Evolutionary conservation across 2,329 filamentous ascomycete genomes (phyloP).

Genomic region (Diaporthe humulicola): DNA sequence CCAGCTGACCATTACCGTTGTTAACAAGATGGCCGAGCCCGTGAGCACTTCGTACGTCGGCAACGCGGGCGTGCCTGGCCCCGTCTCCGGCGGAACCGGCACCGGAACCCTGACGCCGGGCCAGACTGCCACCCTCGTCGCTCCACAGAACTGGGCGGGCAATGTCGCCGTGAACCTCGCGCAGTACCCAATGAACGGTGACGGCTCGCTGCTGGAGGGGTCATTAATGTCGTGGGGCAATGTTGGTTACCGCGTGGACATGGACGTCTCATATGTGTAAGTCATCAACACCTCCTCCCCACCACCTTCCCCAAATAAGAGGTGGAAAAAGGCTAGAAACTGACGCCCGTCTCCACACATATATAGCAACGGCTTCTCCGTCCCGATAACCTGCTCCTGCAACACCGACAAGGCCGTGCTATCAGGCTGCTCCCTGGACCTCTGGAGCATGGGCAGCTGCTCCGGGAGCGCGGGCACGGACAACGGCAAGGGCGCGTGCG

Average conservation of each 20-base stretch:
- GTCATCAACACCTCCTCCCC: neutral
- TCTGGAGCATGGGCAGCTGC: slow-evolving; percentile 30
- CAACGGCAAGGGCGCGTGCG: slow-evolving; percentile 30
- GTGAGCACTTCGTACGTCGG: slow-evolving; percentile 34
- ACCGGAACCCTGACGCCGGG: slow-evolving; percentile 5
- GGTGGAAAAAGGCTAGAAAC: neutral
- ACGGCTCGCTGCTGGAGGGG: slow-evolving; percentile 32
- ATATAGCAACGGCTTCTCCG: slow-evolving; percentile 37
- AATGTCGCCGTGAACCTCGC: slow-evolving; percentile 34
- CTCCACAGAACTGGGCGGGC: slow-evolving; percentile 36
- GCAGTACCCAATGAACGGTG: slow-evolving; percentile 3
- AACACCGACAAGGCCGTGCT: slow-evolving; percentile 30
- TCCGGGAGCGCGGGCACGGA: slow-evolving; percentile 14
- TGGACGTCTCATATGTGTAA: slow-evolving; percentile 39
- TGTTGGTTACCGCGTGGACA: slow-evolving; percentile 26
- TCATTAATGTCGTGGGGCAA: slow-evolving; percentile 26
- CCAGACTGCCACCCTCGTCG: slow-evolving; percentile 30
- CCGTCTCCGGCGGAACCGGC: neutral
- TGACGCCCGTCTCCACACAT: neutral
- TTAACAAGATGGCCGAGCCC: slow-evolving; percentile 34
- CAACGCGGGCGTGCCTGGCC: slow-evolving; percentile 23
- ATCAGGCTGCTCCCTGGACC: slow-evolving; percentile 36
- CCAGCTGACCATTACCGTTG: slow-evolving; percentile 36
- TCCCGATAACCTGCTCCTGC: slow-evolving; percentile 39
- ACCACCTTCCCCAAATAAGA: neutral